phyloP scores from a whole-genome alignment of 306 rosid genomes.

The Trichosanthes truncata region DNA sequence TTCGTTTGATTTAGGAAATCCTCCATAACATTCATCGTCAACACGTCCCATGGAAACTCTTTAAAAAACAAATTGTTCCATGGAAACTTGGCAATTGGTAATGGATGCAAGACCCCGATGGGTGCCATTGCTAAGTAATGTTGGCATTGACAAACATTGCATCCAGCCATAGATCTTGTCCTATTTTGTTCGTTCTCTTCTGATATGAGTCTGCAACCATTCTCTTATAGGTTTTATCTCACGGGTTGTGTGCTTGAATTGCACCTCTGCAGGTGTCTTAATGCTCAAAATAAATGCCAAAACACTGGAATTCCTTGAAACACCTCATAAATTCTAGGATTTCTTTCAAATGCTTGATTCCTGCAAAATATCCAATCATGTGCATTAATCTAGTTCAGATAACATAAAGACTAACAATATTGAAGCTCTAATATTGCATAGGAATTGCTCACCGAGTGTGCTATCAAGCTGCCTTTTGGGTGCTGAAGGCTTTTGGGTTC shows the following conservation, averaged over 20 bases:
- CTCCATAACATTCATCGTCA: not conserved
- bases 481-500: not conserved
- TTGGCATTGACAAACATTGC: not conserved
- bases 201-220: not conserved
- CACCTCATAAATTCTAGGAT: too few relatives aligned
- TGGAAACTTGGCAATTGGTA: not conserved
- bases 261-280: too few relatives aligned
- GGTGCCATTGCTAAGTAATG: not conserved
- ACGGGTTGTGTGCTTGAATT: too few relatives aligned
- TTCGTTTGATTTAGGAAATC: not conserved
- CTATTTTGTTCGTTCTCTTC: not conserved
- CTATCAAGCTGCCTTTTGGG: not conserved
- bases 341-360: too few relatives aligned
- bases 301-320: too few relatives aligned
- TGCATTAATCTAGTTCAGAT: too few relatives aligned
- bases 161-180: not conserved
- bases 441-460: too few relatives aligned
- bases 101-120: not conserved
- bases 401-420: too few relatives aligned
- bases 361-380: too few relatives aligned
- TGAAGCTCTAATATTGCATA: too few relatives aligned
- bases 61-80: not conserved
- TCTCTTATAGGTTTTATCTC: not conserved
- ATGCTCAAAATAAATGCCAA: too few relatives aligned
- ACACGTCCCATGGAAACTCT: not conserved